phyloP scores from a whole-genome alignment of 2,329 filamentous ascomycete genomes.

The Orbilia javanica region DNA sequence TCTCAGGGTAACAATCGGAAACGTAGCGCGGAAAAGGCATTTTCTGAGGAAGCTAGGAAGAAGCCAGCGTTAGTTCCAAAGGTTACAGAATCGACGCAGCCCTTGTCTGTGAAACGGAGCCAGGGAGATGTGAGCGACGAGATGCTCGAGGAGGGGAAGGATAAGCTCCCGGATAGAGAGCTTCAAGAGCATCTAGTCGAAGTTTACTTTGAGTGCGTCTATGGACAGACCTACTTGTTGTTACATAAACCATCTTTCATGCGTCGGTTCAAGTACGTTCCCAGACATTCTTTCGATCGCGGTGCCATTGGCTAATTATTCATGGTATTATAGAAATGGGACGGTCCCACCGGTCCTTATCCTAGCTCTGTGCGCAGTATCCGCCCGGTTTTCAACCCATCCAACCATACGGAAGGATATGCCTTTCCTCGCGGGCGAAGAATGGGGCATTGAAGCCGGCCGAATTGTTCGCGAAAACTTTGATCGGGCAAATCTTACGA shows the following conservation, averaged over 20 bases:
- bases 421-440: conserved; percentile 89
- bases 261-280: conserved; percentile 78
- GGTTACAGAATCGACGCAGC: conserved; percentile 46
- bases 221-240: conserved; percentile 93
- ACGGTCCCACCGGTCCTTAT: conserved; percentile 89
- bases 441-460: conserved; percentile 88
- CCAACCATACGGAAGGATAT: conserved; percentile 79
- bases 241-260: conserved; percentile 98
- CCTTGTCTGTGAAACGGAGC: conserved; percentile 49
- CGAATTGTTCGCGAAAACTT: conserved; percentile 88
- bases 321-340: conserved; percentile 71
- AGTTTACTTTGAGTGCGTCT: conserved; percentile 94
- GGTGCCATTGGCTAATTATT: conserved; percentile 59
- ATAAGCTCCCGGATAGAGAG: conserved; percentile 84
- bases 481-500: conserved; percentile 95
- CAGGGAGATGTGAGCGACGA: conserved; percentile 68
- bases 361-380: conserved; percentile 92
- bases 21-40: conserved; percentile 86
- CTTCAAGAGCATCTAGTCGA: conserved; percentile 94
- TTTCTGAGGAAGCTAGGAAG: conserved; percentile 70
- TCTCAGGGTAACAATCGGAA: conserved; percentile 73
- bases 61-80: conserved; percentile 54
- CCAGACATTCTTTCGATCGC: neutral
- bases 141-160: conserved; percentile 82
- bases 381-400: conserved; percentile 93